Evolutionary conservation across 1,284 basidiomycete species (phyloP), one percentile per base, ranked within the genome.

Genomic region (Vanrija sp.): DNA sequence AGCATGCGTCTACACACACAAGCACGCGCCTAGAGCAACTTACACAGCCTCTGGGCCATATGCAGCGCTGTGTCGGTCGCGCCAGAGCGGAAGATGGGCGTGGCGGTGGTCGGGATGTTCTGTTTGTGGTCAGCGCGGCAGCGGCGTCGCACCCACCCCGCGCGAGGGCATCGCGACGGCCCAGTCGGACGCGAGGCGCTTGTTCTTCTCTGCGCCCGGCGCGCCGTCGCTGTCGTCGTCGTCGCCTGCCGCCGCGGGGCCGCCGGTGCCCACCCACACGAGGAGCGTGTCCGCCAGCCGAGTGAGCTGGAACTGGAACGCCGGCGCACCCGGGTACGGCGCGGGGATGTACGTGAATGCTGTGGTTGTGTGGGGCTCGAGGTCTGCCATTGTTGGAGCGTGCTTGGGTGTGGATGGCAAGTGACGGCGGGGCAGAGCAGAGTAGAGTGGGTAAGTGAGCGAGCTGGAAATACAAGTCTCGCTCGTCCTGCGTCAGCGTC

Each of bases 21-120:
- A 43, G 19, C 19, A 3, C 23, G n/a, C 19, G 15, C 21, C 12
- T 18, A n/a, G 14, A 14, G 21, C n/a, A 10, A 75, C 81, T 79
- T 78, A 90, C 89, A 88, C 67, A 91, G 79, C 62, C 89, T 82
- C 75, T 85, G 85, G 46, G 87, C 83, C 85, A 91, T 88, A 42
- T 85, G 78, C 55, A 85, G 74, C 43, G 88, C 83, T 26, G 82
- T 77, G 68, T 89, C 88, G 38, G 83, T 83, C 49, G 79, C 78
- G 25, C 82, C 80, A 26, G 84, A 80, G 52, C 86, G 82, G 76
- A 84, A 88, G 52, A 91, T 73, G 45, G 83, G 79, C 26, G 86
- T 88, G 44, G 82, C 85, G 48, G 84, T 78, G 34, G 80, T 79
- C 8, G 78, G 76, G 40, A 77, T 76, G 64, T 72, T 78, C 69